phyloP scores from a whole-genome alignment of 1,139 yeast species.

The Yarrowia galli region DNA sequence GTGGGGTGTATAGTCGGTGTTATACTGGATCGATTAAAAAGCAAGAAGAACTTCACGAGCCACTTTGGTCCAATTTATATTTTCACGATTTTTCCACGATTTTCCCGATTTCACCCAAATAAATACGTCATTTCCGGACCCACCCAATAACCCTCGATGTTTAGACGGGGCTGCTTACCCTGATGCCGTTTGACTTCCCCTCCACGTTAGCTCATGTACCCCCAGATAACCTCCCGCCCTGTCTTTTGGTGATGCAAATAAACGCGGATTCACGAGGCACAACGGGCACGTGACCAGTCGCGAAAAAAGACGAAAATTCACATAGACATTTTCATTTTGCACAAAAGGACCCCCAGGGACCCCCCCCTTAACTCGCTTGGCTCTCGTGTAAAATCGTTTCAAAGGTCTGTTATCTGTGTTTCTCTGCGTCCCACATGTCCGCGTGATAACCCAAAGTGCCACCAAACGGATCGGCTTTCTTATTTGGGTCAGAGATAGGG shows the following conservation, averaged over 20 bases:
- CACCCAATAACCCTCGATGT: not conserved
- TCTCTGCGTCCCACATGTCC: slow-evolving; percentile 21
- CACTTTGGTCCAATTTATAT: not conserved
- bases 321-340: slow-evolving; percentile 15
- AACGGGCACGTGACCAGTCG: slow-evolving; percentile 3
- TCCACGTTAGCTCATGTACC: slow-evolving; percentile 15
- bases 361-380: slow-evolving; percentile 26
- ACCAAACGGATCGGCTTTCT: slow-evolving; percentile 23
- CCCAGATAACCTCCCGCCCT: slow-evolving; percentile 37
- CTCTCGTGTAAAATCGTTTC: slow-evolving; percentile 13
- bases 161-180: not conserved
- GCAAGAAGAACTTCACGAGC: not conserved
- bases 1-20: too few species aligned
- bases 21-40: too few species aligned
- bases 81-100: not conserved
- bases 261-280: slow-evolving; percentile 15
- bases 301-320: slow-evolving; percentile 15
- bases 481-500: slow-evolving; percentile 3
- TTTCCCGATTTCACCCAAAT: not conserved
- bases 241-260: slow-evolving; percentile 32
- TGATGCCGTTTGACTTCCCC: slow-evolving; percentile 27
- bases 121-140: not conserved
- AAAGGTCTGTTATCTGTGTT: slow-evolving; percentile 23
- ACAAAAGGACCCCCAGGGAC: slow-evolving; percentile 38
- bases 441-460: slow-evolving; percentile 21